A percentile compares a stretch with the other conserved stretches of the same genome.
Evolutionary conservation across 306 rosid species (phyloP).

Genomic region (Trifolium pratense): DNA sequence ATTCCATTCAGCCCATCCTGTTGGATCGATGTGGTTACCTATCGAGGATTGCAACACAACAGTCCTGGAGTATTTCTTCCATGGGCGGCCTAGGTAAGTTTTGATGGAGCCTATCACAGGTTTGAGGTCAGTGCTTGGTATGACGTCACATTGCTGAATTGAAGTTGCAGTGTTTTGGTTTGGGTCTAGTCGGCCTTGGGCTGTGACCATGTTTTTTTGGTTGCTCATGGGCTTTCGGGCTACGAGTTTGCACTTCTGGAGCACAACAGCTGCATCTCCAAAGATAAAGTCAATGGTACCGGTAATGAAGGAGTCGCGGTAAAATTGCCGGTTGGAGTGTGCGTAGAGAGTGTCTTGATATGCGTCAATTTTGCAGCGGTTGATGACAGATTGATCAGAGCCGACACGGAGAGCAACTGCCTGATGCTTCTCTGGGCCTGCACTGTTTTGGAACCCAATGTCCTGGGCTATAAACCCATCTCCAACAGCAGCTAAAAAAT

Average conservation of each 20-base stretch:
- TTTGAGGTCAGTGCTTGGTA: constrained; percentile 57
- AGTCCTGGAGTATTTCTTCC: constrained; percentile 70
- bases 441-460: constrained; percentile 64
- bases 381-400: constrained; percentile 61
- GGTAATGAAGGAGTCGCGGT: constrained; percentile 58
- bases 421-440: constrained; percentile 74
- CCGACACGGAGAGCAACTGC: constrained; percentile 77
- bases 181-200: constrained; percentile 69
- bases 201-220: constrained; percentile 74
- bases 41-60: constrained; percentile 62
- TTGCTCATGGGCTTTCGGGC: constrained; percentile 62
- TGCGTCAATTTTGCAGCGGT: constrained; percentile 68
- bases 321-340: constrained; percentile 69
- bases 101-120: constrained; percentile 49
- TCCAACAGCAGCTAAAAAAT: constrained; percentile 66
- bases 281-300: constrained; percentile 79
- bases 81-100: constrained; percentile 69
- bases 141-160: constrained; percentile 53
- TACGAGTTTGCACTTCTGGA: constrained; percentile 60
- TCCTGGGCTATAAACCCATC: constrained; percentile 83
- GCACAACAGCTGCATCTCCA: constrained; percentile 66
- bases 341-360: constrained; percentile 77
- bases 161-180: constrained; percentile 72
- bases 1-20: constrained; percentile 69
- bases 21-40: constrained; percentile 53